A percentile compares a stretch with the other conserved stretches of the same genome.
Evolutionary conservation across 164 flowering plant genomes (phyloP).

Genomic region (Piper betle): DNA sequence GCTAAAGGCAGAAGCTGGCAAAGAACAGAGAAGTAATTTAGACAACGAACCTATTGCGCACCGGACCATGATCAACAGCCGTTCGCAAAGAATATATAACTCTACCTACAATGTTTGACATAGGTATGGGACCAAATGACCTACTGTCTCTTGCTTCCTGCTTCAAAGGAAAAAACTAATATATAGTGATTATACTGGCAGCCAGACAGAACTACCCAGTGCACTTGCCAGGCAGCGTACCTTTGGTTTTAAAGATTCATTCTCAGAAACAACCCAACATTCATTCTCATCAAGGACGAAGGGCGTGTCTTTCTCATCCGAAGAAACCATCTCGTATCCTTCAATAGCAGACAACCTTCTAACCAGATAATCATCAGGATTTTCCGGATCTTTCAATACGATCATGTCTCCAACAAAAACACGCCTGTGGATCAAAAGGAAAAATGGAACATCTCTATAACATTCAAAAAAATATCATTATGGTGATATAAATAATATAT

Average conservation of each 20-base stretch:
- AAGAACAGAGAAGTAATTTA: background rate
- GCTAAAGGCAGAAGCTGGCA: background rate
- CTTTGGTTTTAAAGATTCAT: slow-evolving; percentile 73
- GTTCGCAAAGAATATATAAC: slow-evolving; percentile 64
- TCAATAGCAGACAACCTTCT: slow-evolving; percentile 87
- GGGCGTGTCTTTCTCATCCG: slow-evolving; percentile 74
- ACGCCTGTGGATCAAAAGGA: slow-evolving; percentile 22
- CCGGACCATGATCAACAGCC: slow-evolving; percentile 92
- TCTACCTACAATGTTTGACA: slow-evolving; percentile 70
- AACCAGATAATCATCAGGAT: slow-evolving; percentile 43
- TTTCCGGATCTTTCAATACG: slow-evolving; percentile 72
- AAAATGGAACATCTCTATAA: slow-evolving; percentile 1
- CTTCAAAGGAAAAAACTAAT: background rate
- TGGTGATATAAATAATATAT: too few species aligned
- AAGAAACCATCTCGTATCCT: slow-evolving; percentile 88
- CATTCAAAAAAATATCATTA: background rate
- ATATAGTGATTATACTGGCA: background rate
- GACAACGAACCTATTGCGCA: slow-evolving; percentile 59
- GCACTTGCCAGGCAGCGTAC: slow-evolving; percentile 18
- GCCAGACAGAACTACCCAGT: background rate
- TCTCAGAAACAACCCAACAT: slow-evolving; percentile 91
- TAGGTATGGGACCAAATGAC: slow-evolving; percentile 75
- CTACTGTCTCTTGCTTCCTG: slow-evolving; percentile 96
- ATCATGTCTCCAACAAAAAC: slow-evolving; percentile 92
- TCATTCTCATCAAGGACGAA: slow-evolving; percentile 74